Conservation (phyloP, 2,329 filamentous ascomycete genomes). For the Byssothecium circinans region DNA sequence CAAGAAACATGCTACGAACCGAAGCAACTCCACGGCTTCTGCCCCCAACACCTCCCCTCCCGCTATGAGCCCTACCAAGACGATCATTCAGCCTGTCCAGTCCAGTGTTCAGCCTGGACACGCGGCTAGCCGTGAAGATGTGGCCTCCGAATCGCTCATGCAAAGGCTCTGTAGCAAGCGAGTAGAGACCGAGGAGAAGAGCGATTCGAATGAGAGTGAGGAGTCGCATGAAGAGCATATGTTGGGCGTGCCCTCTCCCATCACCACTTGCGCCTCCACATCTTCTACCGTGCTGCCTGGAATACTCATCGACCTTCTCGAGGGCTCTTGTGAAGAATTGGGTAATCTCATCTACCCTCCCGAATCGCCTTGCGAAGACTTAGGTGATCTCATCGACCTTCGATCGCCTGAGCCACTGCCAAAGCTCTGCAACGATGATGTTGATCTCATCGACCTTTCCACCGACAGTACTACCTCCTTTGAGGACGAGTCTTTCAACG, state of each 20-base stretch:
- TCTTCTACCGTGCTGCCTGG: no score
- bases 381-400: not conserved
- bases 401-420: not conserved
- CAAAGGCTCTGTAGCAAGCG: no score
- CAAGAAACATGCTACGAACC: no score
- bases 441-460: not conserved
- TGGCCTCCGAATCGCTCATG: no score
- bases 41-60: no score
- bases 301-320: not conserved
- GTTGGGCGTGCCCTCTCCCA: no score
- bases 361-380: not conserved
- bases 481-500: not conserved
- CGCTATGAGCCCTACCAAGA: no score
- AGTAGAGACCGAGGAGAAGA: not conserved
- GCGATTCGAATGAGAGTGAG: not conserved
- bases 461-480: not conserved
- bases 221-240: not conserved
- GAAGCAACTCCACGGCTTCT: no score
- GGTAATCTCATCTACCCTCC: not conserved
- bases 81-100: no score
- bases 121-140: no score
- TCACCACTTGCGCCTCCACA: no score
- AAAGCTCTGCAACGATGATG: not conserved
- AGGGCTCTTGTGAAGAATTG: not conserved
- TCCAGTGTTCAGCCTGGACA: no score